These are phyloP conservation scores for Arabidopsis thaliana DNA, from an alignment of 345 rosid species.

Conservation along the genomic window DNA sequence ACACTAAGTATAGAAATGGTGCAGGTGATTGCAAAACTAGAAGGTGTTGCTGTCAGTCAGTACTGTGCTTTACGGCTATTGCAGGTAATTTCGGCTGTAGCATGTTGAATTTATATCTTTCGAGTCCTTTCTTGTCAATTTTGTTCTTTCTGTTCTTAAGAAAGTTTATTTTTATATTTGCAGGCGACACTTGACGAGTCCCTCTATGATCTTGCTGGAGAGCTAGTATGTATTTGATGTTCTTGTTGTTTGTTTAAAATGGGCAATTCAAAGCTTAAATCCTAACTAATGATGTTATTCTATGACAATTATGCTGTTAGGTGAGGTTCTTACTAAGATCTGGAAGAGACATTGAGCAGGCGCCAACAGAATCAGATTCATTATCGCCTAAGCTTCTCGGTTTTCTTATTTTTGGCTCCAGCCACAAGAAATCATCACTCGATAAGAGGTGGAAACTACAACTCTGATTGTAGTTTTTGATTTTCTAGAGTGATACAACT, in stretches of 20 bases:
- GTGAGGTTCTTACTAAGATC: conserved; percentile 98
- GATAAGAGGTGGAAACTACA: conserved; percentile 66
- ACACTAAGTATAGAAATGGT: conserved; percentile 32
- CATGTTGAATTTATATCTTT: neutral
- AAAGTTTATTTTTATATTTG: conserved; percentile 38
- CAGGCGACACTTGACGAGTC: conserved; percentile 99
- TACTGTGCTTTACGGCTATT: conserved; percentile 91
- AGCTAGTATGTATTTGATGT: conserved; percentile 65
- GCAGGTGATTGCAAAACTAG: conserved; percentile 96
- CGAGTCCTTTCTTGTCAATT: conserved; percentile 13
- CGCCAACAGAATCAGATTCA: conserved; percentile 74
- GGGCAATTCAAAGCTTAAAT: conserved; percentile 18
- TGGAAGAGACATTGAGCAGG: conserved; percentile 88
- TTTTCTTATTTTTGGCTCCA: conserved; percentile 82
- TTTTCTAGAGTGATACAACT: conserved; percentile 2
- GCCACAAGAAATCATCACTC: conserved; percentile 69
- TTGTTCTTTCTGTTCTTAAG: conserved; percentile 19
- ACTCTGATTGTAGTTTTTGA: conserved; percentile 6
- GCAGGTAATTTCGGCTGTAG: conserved; percentile 57
- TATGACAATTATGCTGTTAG: conserved; percentile 49
- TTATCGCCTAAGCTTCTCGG: conserved; percentile 86
- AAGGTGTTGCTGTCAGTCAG: conserved; percentile 98
- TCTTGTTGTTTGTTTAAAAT: conserved; percentile 21
- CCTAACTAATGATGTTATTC: conserved; percentile 12
- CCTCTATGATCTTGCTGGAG: conserved; percentile 98